Evolutionary conservation across 257 asterid genomes (phyloP).

Genomic region (Salvia splendens): DNA sequence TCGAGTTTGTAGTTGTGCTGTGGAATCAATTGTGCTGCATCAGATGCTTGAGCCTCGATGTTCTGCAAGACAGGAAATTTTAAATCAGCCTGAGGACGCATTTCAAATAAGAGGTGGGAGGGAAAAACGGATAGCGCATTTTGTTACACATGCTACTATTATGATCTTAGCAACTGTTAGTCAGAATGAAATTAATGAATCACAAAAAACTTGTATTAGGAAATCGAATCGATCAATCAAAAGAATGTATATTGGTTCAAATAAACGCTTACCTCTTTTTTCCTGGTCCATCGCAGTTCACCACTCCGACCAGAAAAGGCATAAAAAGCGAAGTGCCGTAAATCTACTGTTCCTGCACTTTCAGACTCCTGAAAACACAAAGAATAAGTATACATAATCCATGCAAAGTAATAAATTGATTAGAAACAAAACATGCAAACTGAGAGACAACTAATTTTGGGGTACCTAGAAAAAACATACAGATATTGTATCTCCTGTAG

Average conservation of each 20-base stretch:
- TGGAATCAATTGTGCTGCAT: conserved; percentile 83
- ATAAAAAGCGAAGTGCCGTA: conserved; percentile 89
- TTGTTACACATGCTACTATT: conserved; percentile 2
- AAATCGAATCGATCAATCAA: conserved; percentile 19
- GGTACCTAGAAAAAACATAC: conserved; percentile 11
- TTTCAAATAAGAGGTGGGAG: neutral
- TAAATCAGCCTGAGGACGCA: conserved; percentile 33
- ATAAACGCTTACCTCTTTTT: conserved; percentile 60
- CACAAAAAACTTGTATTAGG: neutral
- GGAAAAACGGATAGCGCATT: neutral
- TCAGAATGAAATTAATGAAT: neutral
- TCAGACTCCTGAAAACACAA: conserved; percentile 59
- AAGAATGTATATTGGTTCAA: conserved; percentile 20
- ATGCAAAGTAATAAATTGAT: conserved; percentile 9
- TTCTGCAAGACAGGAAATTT: conserved; percentile 52
- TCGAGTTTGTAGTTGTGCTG: conserved; percentile 97
- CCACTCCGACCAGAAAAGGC: conserved; percentile 96
- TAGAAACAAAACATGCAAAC: conserved; percentile 19
- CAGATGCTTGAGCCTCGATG: conserved; percentile 62
- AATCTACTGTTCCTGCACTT: conserved; percentile 67
- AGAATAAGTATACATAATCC: conserved; percentile 15
- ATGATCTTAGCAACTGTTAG: neutral
- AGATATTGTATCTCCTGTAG: neutral
- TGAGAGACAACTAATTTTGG: conserved; percentile 11
- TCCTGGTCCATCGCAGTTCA: conserved; percentile 82